phyloP scores from a whole-genome alignment of 768 basidiomycete species.

The Vishniacozyma victoriae region DNA sequence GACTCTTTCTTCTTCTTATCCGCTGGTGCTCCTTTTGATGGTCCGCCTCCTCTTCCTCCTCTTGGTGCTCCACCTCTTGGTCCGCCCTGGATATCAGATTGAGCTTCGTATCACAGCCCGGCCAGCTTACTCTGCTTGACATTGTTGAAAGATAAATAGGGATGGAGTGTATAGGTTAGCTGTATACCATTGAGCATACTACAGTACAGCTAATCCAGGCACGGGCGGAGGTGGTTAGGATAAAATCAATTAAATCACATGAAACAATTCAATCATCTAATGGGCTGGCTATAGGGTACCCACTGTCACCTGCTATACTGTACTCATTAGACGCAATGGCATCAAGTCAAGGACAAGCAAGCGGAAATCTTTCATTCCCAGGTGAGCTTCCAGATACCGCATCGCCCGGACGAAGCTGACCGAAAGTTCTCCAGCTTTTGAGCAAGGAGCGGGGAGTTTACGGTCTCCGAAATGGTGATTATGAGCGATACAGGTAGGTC shows the following conservation, averaged over 20 bases:
- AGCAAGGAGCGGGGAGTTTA: conserved; percentile 87
- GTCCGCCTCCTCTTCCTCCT: conserved; percentile 50
- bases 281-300: too few species aligned
- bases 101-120: not conserved
- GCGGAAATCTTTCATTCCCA: conserved; percentile 29
- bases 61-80: conserved; percentile 39
- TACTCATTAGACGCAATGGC: too few species aligned
- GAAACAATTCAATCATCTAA: too few species aligned
- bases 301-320: not conserved
- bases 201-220: too few species aligned
- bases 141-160: conserved; percentile 9
- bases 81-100: conserved; percentile 50
- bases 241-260: not conserved
- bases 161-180: too few species aligned
- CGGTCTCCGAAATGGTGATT: conserved; percentile 85
- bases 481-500: conserved; percentile 68
- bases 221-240: not conserved
- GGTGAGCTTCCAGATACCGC: conserved; percentile 16
- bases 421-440: conserved; percentile 58
- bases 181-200: too few species aligned
- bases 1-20: conserved; percentile 85
- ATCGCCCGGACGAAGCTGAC: not conserved
- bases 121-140: conserved; percentile 35
- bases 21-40: conserved; percentile 33
- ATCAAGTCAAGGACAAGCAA: too few species aligned